Evolutionary conservation across 2,329 filamentous ascomycete species (phyloP).

Genomic region (Claviceps fusiformis): DNA sequence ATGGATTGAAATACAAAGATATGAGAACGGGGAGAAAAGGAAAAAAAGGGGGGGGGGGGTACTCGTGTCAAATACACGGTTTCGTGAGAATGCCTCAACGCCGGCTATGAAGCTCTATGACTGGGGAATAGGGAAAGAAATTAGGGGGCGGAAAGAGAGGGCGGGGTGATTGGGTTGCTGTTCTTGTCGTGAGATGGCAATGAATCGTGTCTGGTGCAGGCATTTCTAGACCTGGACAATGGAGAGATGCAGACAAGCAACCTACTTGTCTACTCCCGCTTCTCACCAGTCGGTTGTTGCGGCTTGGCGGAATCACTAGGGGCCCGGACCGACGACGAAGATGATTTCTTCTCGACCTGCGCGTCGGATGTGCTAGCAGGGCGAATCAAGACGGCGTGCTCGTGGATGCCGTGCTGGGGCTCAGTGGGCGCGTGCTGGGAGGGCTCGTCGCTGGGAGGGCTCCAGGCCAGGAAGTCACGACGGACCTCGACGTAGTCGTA

Average conservation of each 20-base stretch:
- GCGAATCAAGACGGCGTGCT: conserved; percentile 38
- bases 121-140: neutral
- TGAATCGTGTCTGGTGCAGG: no score
- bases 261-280: conserved; percentile 1
- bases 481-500: conserved; percentile 86
- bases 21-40: no score
- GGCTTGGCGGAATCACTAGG: conserved; percentile 2
- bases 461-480: conserved; percentile 80
- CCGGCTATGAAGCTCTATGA: conserved; percentile 5
- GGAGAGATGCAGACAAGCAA: neutral
- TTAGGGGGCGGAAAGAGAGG: neutral
- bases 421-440: conserved; percentile 40
- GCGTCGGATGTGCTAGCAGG: conserved; percentile 11
- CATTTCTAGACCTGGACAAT: no score
- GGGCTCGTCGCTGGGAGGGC: conserved; percentile 53
- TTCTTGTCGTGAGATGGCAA: no score
- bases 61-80: no score
- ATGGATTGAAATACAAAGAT: no score
- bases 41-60: neutral
- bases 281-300: conserved; percentile 1
- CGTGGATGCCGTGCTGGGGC: conserved; percentile 59
- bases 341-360: conserved; percentile 7
- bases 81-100: neutral
- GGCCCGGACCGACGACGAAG: conserved; percentile 6
- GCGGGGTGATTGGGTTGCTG: no score